Evolutionary conservation across 495 filamentous ascomycete genomes (phyloP).

Genomic region (Tuber calosporum): DNA sequence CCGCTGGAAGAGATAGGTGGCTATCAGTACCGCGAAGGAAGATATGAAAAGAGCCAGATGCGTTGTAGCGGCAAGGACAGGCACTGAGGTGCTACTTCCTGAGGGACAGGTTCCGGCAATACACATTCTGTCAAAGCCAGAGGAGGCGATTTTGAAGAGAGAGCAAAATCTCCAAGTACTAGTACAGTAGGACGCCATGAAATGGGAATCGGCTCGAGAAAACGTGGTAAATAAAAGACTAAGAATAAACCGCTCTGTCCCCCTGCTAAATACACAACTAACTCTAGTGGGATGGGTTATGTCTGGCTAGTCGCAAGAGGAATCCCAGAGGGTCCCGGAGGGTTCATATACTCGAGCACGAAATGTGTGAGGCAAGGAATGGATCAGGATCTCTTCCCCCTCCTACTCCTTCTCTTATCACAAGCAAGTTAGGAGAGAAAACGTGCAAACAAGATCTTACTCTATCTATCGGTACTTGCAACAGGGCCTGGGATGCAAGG

Average conservation of each 20-base stretch:
- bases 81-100: neutral
- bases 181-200: neutral
- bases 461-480: neutral
- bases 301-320: neutral
- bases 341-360: neutral
- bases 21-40: neutral
- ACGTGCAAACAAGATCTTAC: neutral
- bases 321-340: neutral
- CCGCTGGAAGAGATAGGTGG: neutral
- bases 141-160: neutral
- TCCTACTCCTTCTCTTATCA: neutral
- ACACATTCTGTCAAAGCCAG: neutral
- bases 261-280: neutral
- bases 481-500: too few species aligned
- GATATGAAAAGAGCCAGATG: neutral
- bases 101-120: neutral
- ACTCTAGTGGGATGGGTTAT: neutral
- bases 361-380: neutral
- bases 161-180: neutral
- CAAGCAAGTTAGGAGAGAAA: neutral
- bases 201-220: neutral
- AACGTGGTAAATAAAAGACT: neutral
- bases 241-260: neutral
- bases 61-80: neutral
- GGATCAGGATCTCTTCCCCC: neutral